A percentile compares a stretch with the other conserved stretches of the same genome.
Conservation (phyloP, 2,329 filamentous ascomycete species). For the Chlorencoelia australis region DNA sequence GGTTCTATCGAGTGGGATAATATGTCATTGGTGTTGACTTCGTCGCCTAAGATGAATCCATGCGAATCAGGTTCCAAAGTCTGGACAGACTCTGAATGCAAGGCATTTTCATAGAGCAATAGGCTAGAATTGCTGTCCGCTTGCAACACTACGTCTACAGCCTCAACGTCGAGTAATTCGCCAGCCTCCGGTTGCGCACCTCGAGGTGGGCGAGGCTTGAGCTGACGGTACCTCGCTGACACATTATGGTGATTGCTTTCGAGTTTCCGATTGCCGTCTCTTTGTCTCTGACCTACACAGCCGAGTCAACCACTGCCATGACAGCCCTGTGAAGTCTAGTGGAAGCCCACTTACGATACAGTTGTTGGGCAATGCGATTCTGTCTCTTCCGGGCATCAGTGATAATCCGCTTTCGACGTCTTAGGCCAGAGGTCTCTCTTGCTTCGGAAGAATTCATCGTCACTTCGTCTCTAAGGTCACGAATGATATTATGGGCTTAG, state of each 20-base stretch:
- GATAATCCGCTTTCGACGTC: constrained; percentile 25
- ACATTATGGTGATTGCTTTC: background rate
- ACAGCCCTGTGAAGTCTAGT: background rate
- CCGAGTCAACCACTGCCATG: constrained; percentile 3
- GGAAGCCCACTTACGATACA: constrained; percentile 26
- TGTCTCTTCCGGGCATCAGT: constrained; percentile 31
- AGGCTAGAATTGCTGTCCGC: too few relatives aligned
- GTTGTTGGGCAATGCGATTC: constrained; percentile 29
- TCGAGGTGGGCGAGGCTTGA: constrained; percentile 4
- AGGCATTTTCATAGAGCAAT: too few relatives aligned
- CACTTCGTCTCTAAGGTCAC: too few relatives aligned
- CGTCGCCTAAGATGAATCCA: too few relatives aligned
- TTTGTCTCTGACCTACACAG: constrained; percentile 13
- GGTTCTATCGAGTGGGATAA: too few relatives aligned
- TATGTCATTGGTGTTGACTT: too few relatives aligned
- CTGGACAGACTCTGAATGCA: too few relatives aligned
- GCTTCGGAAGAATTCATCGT: constrained; percentile 1
- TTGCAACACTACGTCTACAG: too few relatives aligned
- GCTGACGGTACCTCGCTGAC: background rate
- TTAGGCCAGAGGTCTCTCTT: background rate
- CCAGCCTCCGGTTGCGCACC: too few relatives aligned
- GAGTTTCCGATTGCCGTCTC: constrained; percentile 1
- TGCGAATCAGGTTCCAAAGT: too few relatives aligned
- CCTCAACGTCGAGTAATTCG: too few relatives aligned
- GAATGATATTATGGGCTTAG: too few relatives aligned